These are phyloP conservation scores for Penicillium sp. DNA, from an alignment of 2,329 filamentous ascomycete species.

Conservation along the genomic window DNA sequence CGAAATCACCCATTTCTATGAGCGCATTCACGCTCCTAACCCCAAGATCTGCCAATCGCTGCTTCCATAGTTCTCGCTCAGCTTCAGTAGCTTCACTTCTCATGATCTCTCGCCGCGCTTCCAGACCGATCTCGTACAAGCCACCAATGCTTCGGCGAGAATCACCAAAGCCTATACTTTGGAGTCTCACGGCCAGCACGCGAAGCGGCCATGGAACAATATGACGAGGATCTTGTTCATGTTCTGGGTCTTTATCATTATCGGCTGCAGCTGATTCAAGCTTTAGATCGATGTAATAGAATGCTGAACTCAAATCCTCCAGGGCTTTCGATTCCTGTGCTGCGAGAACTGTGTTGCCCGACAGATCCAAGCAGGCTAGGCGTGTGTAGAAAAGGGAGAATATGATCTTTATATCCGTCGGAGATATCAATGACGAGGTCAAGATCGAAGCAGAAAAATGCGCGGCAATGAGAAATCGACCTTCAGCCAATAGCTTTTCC, in stretches of 20 bases:
- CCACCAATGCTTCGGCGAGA: slow-evolving; percentile 75
- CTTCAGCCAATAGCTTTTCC: slow-evolving; percentile 56
- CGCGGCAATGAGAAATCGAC: slow-evolving; percentile 74
- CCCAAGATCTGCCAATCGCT: slow-evolving; percentile 65
- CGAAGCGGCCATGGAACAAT: slow-evolving; percentile 82
- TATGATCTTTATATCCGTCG: slow-evolving; percentile 54
- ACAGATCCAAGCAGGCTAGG: slow-evolving; percentile 70
- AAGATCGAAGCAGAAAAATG: slow-evolving; percentile 38
- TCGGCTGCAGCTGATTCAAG: slow-evolving; percentile 21
- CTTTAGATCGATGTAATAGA: slow-evolving; percentile 37
- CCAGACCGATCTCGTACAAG: slow-evolving; percentile 76
- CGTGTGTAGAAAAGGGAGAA: slow-evolving; percentile 73
- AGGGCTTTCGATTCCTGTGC: slow-evolving; percentile 56
- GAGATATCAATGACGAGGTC: slow-evolving; percentile 35
- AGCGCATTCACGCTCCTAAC: slow-evolving; percentile 49
- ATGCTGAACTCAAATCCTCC: slow-evolving; percentile 53
- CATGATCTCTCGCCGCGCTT: slow-evolving; percentile 57
- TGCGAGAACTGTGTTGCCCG: slow-evolving; percentile 62
- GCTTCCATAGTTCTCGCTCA: slow-evolving; percentile 59
- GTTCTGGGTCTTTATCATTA: slow-evolving; percentile 55
- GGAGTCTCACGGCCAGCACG: slow-evolving; percentile 70
- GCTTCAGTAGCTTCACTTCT: slow-evolving; percentile 46
- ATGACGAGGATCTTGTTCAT: slow-evolving; percentile 57
- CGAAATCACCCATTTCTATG: slow-evolving; percentile 67
- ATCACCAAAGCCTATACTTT: slow-evolving; percentile 79